Percentiles rank a stretch among this genome's conserved stretches.
These are phyloP conservation scores for Ramaria rubella DNA, from an alignment of 768 basidiomycete genomes.

Conservation along the genomic window DNA sequence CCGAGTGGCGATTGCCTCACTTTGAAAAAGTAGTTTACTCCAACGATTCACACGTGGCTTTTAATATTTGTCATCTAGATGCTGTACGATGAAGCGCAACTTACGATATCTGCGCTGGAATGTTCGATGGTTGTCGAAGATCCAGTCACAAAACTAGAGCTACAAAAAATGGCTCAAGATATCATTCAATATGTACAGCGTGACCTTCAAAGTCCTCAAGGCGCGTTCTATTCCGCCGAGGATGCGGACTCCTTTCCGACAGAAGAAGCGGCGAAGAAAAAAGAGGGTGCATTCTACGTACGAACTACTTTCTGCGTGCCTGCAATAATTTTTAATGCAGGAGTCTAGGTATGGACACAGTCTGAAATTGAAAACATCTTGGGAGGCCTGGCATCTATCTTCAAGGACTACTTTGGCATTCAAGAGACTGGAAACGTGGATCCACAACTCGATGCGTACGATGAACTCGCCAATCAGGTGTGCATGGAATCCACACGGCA, in stretches of 20 bases:
- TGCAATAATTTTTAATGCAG: constrained; percentile 14
- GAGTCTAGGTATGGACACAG: constrained; percentile 31
- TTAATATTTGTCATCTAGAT: constrained; percentile 11
- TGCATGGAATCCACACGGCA: neutral
- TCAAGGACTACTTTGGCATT: constrained; percentile 30
- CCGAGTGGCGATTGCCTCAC: constrained; percentile 36
- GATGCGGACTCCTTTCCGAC: constrained; percentile 34
- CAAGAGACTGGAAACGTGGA: constrained; percentile 32
- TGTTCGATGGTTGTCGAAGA: constrained; percentile 15
- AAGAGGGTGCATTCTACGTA: constrained; percentile 34
- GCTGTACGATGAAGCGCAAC: constrained; percentile 36
- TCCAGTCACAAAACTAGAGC: constrained; percentile 4
- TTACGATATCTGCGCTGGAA: constrained; percentile 20
- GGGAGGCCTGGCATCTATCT: constrained; percentile 22
- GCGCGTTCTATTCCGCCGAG: constrained; percentile 34
- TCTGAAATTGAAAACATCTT: constrained; percentile 28
- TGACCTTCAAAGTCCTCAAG: constrained; percentile 28
- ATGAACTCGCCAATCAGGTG: constrained; percentile 28
- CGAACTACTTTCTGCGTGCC: neutral
- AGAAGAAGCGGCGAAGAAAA: constrained; percentile 19
- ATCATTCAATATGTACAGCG: constrained; percentile 30
- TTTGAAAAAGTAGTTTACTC: constrained; percentile 31
- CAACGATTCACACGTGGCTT: constrained; percentile 2
- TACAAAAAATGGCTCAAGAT: constrained; percentile 26
- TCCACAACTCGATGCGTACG: constrained; percentile 30